Evolutionary conservation across 2,329 filamentous ascomycete genomes (phyloP), one percentile per base, ranked within the genome.

Genomic region (Scedosporium dehoogii): DNA sequence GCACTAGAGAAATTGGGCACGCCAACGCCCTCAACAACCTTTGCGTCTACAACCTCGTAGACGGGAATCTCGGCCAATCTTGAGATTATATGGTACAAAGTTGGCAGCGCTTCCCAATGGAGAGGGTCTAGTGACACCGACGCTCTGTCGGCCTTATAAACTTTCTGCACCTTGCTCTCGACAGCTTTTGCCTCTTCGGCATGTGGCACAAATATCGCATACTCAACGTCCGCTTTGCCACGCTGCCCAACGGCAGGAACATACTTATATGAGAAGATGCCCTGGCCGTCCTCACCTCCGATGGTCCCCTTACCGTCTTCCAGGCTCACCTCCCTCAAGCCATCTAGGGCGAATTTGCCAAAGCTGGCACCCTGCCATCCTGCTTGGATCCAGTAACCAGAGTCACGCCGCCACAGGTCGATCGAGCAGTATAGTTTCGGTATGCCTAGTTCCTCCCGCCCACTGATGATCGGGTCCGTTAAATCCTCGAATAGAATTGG

Each of bases 391-490:
- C 70, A 70, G 64, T 75, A 73, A 38, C 71, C 68, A n/a, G 65
- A 66, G 59, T 65, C 55, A 27, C 72, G 69, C 53, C 72, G 69
- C 29, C 74, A 66, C 14, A 81, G 64, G 59, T 81, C 75, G 21
- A 85, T 73, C 1, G 76, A 71, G 41, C 77, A 76, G 66, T 75
- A 83, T 0, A 84, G 65, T 70, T 85, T 86, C 2, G 81, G 81
- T 76, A 85, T 82, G 3, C 83, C 83, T 1, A 85, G 74, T 67
- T 86, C 84, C 59, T 86, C 83, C 2, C 82, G 73, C 0, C 81
- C 82, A 18, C 79, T 81, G 3, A 85, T 70, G 60, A 87, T 85
- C 0, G 84, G 80, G 66, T 87, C 84, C 0, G 82, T 73, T 6
- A 82, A 70, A 63, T 73, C 79, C 68, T 87, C 84, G 67, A 87